Percentiles rank a stretch among this genome's conserved stretches.
These are phyloP conservation scores for Tetracladium maxilliforme DNA, from an alignment of 2,329 filamentous ascomycete genomes.

Conservation along the genomic window DNA sequence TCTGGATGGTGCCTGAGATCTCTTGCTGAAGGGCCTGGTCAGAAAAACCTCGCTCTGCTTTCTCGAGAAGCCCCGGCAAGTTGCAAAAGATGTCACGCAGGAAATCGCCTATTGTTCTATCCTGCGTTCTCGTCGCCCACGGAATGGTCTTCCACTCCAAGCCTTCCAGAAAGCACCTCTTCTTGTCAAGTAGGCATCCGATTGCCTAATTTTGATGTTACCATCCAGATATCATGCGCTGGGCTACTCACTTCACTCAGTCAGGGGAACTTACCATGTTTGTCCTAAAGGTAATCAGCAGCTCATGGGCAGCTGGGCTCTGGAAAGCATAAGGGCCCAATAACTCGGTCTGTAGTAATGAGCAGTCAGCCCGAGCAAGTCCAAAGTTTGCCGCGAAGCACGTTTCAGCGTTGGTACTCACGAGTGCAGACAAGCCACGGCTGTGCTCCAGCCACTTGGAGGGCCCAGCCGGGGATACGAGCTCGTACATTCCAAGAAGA, in stretches of 20 bases:
- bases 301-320: neutral
- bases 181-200: no score
- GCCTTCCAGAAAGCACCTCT: slow-evolving; percentile 2
- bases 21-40: no score
- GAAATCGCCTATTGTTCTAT: slow-evolving; percentile 1
- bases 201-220: neutral
- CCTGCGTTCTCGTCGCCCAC: slow-evolving; percentile 1
- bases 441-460: slow-evolving; percentile 1
- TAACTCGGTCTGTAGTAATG: neutral
- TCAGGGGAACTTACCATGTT: neutral
- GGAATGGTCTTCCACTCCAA: slow-evolving; percentile 2
- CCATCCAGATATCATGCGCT: no score
- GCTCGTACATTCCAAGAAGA: slow-evolving; percentile 1
- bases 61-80: slow-evolving; percentile 1
- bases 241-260: neutral
- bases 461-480: neutral
- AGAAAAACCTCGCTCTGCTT: no score
- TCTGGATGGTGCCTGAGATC: no score
- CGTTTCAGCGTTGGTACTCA: neutral
- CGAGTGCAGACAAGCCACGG: neutral
- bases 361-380: no score
- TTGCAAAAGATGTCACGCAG: slow-evolving; percentile 1
- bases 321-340: slow-evolving; percentile 1
- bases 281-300: neutral
- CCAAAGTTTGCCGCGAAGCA: no score